These are phyloP conservation scores for Exophiala alcalophila DNA, from an alignment of 2,329 filamentous ascomycete genomes.

Conservation along the genomic window DNA sequence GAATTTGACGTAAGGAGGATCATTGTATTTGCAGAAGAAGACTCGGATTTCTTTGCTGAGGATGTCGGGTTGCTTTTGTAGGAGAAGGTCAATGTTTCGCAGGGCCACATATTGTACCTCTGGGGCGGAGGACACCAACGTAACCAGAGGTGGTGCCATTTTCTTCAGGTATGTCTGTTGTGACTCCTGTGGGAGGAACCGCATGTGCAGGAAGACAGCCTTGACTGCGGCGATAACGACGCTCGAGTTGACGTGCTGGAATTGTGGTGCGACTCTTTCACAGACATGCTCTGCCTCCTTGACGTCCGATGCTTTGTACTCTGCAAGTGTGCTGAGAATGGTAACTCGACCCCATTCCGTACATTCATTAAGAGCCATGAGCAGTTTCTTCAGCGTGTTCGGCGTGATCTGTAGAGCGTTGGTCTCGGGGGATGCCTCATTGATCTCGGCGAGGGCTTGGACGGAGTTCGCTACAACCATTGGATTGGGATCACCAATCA, in stretches of 20 bases:
- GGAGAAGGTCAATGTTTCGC: conserved; percentile 89
- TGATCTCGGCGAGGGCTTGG: conserved; percentile 86
- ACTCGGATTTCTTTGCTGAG: conserved; percentile 95
- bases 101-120: conserved; percentile 98
- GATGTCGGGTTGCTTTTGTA: conserved; percentile 95
- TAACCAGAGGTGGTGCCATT: conserved; percentile 96
- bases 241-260: conserved; percentile 96
- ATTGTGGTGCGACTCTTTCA: conserved; percentile 91
- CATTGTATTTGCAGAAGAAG: conserved; percentile 99
- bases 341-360: conserved; percentile 98
- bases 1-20: conserved; percentile 94
- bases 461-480: conserved; percentile 99
- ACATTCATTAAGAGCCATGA: conserved; percentile 95
- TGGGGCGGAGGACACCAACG: conserved; percentile 87
- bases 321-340: conserved; percentile 81
- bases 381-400: conserved; percentile 83
- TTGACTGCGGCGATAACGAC: conserved; percentile 98
- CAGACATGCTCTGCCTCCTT: conserved; percentile 99
- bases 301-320: conserved; percentile 80
- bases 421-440: conserved; percentile 85
- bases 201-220: conserved; percentile 96
- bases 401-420: conserved; percentile 79
- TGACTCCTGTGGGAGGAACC: conserved; percentile 70
- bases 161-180: conserved; percentile 90
- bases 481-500: conserved; percentile 95